phyloP scores from a whole-genome alignment of 2,329 filamentous ascomycete genomes.

The Raffaelea ambrosiae region DNA sequence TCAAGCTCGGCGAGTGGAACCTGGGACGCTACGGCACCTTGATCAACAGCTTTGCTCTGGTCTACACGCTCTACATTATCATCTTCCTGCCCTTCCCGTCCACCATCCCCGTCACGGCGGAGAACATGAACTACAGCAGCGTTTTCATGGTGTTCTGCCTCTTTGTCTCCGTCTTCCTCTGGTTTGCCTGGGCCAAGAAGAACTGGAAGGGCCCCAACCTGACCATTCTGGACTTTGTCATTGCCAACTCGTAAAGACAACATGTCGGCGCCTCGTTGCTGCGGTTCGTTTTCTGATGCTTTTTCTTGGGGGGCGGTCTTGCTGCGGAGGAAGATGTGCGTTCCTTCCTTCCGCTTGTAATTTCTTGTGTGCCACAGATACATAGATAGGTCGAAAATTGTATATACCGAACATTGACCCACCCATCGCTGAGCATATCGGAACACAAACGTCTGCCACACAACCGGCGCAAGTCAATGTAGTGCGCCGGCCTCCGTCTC shows the following conservation, averaged over 20 bases:
- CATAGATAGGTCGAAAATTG: too few relatives aligned
- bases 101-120: conserved; percentile 9
- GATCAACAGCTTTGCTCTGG: conserved; percentile 10
- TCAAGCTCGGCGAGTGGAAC: conserved; percentile 9
- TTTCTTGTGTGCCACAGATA: too few relatives aligned
- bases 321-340: neutral
- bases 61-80: conserved; percentile 10
- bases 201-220: conserved; percentile 10
- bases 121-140: conserved; percentile 12
- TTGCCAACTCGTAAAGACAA: conserved; percentile 2
- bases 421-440: too few relatives aligned
- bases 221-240: conserved; percentile 9
- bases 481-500: too few relatives aligned
- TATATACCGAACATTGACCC: too few relatives aligned
- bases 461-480: too few relatives aligned
- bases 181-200: conserved; percentile 8
- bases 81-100: conserved; percentile 12
- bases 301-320: too few relatives aligned
- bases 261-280: neutral
- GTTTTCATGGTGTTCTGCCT: conserved; percentile 3
- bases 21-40: conserved; percentile 5
- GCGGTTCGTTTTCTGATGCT: neutral
- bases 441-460: too few relatives aligned
- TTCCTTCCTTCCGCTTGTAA: too few relatives aligned
- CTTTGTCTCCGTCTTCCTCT: conserved; percentile 2